Percentiles rank a stretch among this genome's conserved stretches.
phyloP scores from a whole-genome alignment of 345 rosid genomes.

The Noccaea caerulescens region DNA sequence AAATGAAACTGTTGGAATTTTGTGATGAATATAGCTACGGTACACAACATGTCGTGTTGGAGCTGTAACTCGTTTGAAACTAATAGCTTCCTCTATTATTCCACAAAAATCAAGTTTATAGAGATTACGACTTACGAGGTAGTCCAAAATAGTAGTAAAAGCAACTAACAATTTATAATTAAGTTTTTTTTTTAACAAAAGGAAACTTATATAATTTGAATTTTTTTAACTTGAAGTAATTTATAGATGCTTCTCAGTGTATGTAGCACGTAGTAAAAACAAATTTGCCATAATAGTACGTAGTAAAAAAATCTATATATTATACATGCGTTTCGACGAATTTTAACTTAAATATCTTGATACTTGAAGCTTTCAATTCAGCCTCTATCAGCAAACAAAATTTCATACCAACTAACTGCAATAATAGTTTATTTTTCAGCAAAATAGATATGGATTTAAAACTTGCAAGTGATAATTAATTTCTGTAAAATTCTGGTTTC shows the following conservation, averaged over 20 bases:
- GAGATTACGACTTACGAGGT: slow-evolving; percentile 19
- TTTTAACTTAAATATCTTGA: too few relatives aligned
- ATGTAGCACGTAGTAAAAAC: too few relatives aligned
- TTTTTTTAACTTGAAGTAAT: too few relatives aligned
- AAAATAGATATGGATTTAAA: neutral
- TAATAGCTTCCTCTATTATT: slow-evolving; percentile 1
- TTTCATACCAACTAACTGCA: too few relatives aligned
- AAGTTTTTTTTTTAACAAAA: too few relatives aligned
- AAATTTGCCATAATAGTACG: too few relatives aligned
- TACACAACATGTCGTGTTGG: slow-evolving; percentile 19
- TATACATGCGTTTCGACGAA: too few relatives aligned
- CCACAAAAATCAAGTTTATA: slow-evolving; percentile 7
- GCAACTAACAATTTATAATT: neutral
- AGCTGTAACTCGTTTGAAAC: slow-evolving; percentile 16
- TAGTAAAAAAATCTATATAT: too few relatives aligned
- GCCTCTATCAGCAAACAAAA: too few relatives aligned
- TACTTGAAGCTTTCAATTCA: too few relatives aligned
- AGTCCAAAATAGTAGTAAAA: neutral
- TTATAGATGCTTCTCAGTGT: too few relatives aligned
- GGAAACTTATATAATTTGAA: neutral
- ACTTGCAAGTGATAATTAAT: neutral
- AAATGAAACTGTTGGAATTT: slow-evolving; percentile 37
- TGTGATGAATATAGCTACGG: slow-evolving; percentile 28
- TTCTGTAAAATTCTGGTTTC: neutral
- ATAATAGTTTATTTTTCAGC: too few relatives aligned